Conservation (phyloP, 2,329 filamentous ascomycete genomes). For the Cladosporium cucumerinum region DNA sequence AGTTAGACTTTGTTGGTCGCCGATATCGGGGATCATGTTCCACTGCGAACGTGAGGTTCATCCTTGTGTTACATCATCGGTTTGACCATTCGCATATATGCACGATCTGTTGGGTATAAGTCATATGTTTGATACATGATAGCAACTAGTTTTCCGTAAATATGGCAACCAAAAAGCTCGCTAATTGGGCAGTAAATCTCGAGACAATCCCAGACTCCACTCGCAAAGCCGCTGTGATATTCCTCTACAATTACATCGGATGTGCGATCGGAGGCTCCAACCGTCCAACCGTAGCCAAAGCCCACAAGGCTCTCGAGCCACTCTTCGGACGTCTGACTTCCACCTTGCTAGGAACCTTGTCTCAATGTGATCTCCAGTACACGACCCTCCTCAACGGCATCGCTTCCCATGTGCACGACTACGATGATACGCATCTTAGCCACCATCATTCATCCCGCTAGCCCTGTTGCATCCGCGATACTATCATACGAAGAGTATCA, state of each 20-base stretch:
- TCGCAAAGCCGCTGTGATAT: constrained; percentile 44
- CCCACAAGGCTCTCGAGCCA: constrained; percentile 35
- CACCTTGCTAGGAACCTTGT: constrained; percentile 37
- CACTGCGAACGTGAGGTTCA: background rate
- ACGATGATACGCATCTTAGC: constrained; percentile 57
- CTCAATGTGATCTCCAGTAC: constrained; percentile 45
- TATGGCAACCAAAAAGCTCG: constrained; percentile 49
- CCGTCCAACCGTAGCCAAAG: constrained; percentile 45
- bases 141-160: background rate
- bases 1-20: background rate
- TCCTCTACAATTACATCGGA: constrained; percentile 54
- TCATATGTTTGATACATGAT: background rate
- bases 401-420: constrained; percentile 55
- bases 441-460: constrained; percentile 55
- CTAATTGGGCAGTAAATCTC: constrained; percentile 47
- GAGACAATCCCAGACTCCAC: constrained; percentile 42
- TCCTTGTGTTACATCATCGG: background rate
- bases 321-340: constrained; percentile 41
- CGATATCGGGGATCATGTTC: background rate
- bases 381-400: constrained; percentile 55
- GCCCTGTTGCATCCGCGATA: constrained; percentile 50
- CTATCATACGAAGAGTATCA: constrained; percentile 48
- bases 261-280: constrained; percentile 51
- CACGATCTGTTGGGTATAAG: background rate
- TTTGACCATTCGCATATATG: background rate